These are phyloP conservation scores for Gynostemma pentaphyllum DNA, from an alignment of 306 rosid species.

Conservation along the genomic window DNA sequence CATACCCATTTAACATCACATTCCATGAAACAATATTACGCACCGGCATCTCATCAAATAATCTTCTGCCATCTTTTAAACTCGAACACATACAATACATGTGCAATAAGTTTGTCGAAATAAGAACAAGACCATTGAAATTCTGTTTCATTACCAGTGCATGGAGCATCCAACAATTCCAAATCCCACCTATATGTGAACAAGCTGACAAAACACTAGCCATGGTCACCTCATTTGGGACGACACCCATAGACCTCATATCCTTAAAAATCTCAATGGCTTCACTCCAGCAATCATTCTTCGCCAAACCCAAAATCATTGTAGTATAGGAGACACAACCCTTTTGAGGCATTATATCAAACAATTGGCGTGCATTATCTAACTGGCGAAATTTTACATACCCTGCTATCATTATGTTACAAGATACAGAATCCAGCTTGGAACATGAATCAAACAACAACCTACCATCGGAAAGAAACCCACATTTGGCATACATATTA, in stretches of 20 bases:
- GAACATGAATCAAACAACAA: constrained; percentile 34
- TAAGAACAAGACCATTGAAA: constrained; percentile 37
- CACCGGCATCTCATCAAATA: constrained; percentile 57
- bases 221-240: constrained; percentile 60
- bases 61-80: constrained; percentile 39
- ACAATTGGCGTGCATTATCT: constrained; percentile 48
- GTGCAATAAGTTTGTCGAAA: constrained; percentile 67
- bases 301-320: constrained; percentile 73
- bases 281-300: constrained; percentile 42
- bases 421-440: constrained; percentile 47
- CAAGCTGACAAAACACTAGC: constrained; percentile 55
- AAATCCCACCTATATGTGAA: constrained; percentile 42
- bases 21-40: constrained; percentile 72
- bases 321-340: constrained; percentile 69
- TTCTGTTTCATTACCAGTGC: constrained; percentile 39
- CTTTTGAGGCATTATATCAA: constrained; percentile 53
- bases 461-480: constrained; percentile 33
- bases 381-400: constrained; percentile 43
- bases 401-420: constrained; percentile 75
- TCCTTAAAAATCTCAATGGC: constrained; percentile 61
- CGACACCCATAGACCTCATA: constrained; percentile 45
- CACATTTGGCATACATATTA: constrained; percentile 61
- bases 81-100: constrained; percentile 58
- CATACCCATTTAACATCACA: constrained; percentile 74
- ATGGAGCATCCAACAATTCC: constrained; percentile 58